These are phyloP conservation scores for Dothideomycetes sp. DNA, from an alignment of 2,329 filamentous ascomycete genomes.

Conservation along the genomic window DNA sequence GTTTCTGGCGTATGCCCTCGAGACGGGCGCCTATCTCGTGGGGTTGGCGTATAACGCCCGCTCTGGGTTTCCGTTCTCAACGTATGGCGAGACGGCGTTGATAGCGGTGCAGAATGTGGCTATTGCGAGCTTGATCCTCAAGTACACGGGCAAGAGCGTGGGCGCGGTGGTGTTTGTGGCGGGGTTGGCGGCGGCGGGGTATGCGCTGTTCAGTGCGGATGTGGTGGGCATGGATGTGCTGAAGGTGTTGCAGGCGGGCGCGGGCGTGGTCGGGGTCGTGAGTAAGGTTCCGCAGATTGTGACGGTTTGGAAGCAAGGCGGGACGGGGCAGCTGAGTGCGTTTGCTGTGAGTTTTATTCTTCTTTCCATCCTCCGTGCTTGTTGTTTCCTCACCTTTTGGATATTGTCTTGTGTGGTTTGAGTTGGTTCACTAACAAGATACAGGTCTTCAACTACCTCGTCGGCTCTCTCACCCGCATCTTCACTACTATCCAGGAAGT, in stretches of 20 bases:
- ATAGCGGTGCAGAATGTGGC: constrained; percentile 88
- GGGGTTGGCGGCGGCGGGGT: constrained; percentile 57
- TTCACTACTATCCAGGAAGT: constrained; percentile 98
- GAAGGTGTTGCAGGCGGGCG: constrained; percentile 69
- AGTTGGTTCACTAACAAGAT: no score
- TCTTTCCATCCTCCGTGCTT: background rate
- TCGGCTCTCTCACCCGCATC: constrained; percentile 84
- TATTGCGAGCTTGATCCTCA: constrained; percentile 76
- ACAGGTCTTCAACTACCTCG: constrained; percentile 96
- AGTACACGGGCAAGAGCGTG: constrained; percentile 60
- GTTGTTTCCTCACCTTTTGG: background rate
- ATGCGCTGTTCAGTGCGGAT: constrained; percentile 56
- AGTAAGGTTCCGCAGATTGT: constrained; percentile 92
- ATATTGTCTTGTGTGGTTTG: background rate
- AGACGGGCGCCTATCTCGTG: constrained; percentile 80
- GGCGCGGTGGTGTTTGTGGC: constrained; percentile 70
- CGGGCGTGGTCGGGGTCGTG: constrained; percentile 70
- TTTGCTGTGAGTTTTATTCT: constrained; percentile 66
- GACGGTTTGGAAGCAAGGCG: constrained; percentile 72
- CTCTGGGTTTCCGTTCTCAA: constrained; percentile 88
- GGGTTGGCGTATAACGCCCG: constrained; percentile 85
- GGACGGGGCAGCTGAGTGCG: constrained; percentile 89
- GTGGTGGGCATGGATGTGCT: constrained; percentile 57
- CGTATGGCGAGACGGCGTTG: constrained; percentile 87
- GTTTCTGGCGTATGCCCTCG: constrained; percentile 85